Evolutionary conservation across 495 filamentous ascomycete species (phyloP).

Genomic region (Hypoxylon fragiforme): DNA sequence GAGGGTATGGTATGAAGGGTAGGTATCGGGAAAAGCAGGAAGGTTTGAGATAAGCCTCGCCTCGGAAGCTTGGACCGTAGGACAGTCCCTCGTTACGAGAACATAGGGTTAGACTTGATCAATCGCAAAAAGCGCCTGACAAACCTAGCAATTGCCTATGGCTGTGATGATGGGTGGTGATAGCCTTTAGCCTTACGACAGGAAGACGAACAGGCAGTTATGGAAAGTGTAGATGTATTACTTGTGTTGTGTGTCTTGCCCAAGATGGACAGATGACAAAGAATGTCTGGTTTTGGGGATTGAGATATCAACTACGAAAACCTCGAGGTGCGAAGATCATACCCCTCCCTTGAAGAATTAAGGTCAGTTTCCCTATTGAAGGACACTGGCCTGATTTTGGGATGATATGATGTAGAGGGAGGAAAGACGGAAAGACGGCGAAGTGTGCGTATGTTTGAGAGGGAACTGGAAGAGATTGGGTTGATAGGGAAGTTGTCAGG

Average conservation of each 20-base stretch:
- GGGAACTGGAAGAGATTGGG: slow-evolving; percentile 19
- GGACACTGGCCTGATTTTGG: slow-evolving; percentile 17
- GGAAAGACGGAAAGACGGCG: neutral
- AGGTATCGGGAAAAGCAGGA: slow-evolving; percentile 2
- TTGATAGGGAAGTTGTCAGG: slow-evolving; percentile 6
- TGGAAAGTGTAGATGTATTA: too few relatives aligned
- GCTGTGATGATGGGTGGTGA: neutral
- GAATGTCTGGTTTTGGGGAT: neutral
- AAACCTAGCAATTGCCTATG: slow-evolving; percentile 5
- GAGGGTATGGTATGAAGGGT: slow-evolving; percentile 5
- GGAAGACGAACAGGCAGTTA: too few relatives aligned
- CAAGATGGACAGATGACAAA: neutral
- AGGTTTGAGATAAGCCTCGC: slow-evolving; percentile 17
- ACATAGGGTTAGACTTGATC: slow-evolving; percentile 9
- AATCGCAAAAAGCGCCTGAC: neutral
- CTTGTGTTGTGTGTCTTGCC: neutral
- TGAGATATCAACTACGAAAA: slow-evolving; percentile 22
- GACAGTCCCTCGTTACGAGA: slow-evolving; percentile 11
- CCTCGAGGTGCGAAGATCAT: slow-evolving; percentile 9
- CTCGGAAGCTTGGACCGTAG: slow-evolving; percentile 25
- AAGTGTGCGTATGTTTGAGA: slow-evolving; percentile 26
- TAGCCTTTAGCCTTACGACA: too few relatives aligned
- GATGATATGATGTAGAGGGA: slow-evolving; percentile 3
- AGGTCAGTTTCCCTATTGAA: neutral
- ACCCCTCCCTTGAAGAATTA: slow-evolving; percentile 16